phyloP scores from a whole-genome alignment of 2,329 filamentous ascomycete species.

The Cordyceps fumosorosea region DNA sequence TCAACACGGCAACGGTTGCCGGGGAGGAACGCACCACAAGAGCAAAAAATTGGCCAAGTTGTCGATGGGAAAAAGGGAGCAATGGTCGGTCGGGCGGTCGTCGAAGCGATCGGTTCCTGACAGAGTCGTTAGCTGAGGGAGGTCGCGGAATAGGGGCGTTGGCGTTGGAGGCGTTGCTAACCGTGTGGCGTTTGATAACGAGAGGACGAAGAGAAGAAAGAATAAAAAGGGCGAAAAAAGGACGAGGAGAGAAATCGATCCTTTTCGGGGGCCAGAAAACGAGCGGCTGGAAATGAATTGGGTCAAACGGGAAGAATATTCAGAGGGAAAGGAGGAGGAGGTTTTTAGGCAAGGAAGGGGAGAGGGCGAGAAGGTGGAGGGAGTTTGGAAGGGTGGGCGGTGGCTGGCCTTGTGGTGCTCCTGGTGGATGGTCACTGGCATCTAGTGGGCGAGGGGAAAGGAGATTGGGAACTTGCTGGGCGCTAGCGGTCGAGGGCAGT shows the following conservation, averaged over 20 bases:
- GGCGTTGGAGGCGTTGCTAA: not conserved
- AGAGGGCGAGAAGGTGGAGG: not conserved
- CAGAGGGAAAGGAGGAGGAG: conserved; percentile 9
- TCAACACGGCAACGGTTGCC: conserved; percentile 1
- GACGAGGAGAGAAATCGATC: not conserved
- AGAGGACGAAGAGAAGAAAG: conserved; percentile 5
- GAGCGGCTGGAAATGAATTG: conserved; percentile 14
- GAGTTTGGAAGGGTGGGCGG: not conserved
- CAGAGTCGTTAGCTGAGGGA: not conserved
- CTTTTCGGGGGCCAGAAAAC: conserved; percentile 11
- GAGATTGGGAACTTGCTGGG: not conserved
- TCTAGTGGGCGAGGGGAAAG: not conserved
- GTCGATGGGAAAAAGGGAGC: not conserved
- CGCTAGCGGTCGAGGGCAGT: not conserved
- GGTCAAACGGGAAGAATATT: not conserved
- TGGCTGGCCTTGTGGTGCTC: not conserved
- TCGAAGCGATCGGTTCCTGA: conserved; percentile 1
- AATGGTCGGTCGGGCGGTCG: not conserved
- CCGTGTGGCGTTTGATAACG: not conserved
- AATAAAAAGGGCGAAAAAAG: not conserved
- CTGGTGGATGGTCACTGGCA: not conserved
- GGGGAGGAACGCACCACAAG: conserved; percentile 7
- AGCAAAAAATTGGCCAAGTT: not conserved
- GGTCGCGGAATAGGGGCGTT: not conserved
- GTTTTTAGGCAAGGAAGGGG: conserved; percentile 3